Conservation (phyloP, 2,329 filamentous ascomycete genomes). For the Colletotrichum limetticola region DNA sequence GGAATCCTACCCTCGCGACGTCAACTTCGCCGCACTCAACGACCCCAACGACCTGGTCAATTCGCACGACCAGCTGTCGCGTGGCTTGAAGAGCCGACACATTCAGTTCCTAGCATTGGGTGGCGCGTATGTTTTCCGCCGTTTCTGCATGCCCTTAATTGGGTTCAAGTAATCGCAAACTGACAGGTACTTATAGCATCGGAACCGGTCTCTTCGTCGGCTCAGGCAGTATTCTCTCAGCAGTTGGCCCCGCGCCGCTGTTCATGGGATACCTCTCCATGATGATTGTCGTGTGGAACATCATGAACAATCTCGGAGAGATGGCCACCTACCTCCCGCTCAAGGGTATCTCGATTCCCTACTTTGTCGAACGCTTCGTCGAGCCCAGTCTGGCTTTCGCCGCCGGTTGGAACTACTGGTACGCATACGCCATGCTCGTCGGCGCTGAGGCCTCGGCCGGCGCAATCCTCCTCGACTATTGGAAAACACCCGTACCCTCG, state of each 20-base stretch:
- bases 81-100: slow-evolving; percentile 69
- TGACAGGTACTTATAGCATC: slow-evolving; percentile 51
- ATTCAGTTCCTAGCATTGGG: slow-evolving; percentile 70
- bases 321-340: slow-evolving; percentile 66
- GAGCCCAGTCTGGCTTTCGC: slow-evolving; percentile 67
- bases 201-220: slow-evolving; percentile 74
- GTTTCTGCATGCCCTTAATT: not conserved
- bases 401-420: slow-evolving; percentile 71
- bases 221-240: slow-evolving; percentile 65
- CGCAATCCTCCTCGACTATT: slow-evolving; percentile 69
- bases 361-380: slow-evolving; percentile 66
- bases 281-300: slow-evolving; percentile 63
- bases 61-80: slow-evolving; percentile 58
- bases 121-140: slow-evolving; percentile 47
- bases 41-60: slow-evolving; percentile 48
- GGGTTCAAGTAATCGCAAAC: not conserved
- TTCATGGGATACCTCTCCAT: slow-evolving; percentile 74
- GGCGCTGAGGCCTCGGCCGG: slow-evolving; percentile 69
- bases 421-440: slow-evolving; percentile 68
- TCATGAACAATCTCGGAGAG: slow-evolving; percentile 66
- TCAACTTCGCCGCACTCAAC: slow-evolving; percentile 38
- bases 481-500: slow-evolving; percentile 61
- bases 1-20: slow-evolving; percentile 33
- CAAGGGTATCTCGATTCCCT: slow-evolving; percentile 66
- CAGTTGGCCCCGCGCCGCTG: slow-evolving; percentile 72